Evolutionary conservation across 306 rosid genomes (phyloP).

Genomic region (Trifolium pratense): DNA sequence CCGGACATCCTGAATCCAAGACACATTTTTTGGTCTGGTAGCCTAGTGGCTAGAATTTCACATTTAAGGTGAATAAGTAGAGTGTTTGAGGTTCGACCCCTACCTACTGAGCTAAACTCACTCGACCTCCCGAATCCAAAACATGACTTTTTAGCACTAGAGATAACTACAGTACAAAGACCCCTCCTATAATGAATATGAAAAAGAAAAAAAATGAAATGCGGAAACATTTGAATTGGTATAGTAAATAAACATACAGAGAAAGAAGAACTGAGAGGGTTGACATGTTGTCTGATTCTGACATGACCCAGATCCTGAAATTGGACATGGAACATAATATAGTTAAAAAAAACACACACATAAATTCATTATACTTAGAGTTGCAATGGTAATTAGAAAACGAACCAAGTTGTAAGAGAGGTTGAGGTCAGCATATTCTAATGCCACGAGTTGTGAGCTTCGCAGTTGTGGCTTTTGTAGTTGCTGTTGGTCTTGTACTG

Average conservation of each 20-base stretch:
- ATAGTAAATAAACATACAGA: conserved; percentile 56
- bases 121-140: too few species aligned
- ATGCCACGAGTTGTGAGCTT: conserved; percentile 76
- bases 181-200: not conserved
- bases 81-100: too few species aligned
- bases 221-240: conserved; percentile 16
- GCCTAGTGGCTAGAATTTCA: too few species aligned
- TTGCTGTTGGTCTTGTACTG: conserved; percentile 17
- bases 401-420: conserved; percentile 58
- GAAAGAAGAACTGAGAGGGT: conserved; percentile 79
- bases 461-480: conserved; percentile 24
- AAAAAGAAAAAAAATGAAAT: not conserved
- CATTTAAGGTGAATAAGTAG: too few species aligned
- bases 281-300: conserved; percentile 94
- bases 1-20: too few species aligned
- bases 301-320: conserved; percentile 81
- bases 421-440: conserved; percentile 84
- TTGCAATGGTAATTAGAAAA: too few species aligned
- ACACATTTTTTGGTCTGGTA: too few species aligned
- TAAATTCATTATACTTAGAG: not conserved
- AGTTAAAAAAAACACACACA: not conserved
- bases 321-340: not conserved
- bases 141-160: too few species aligned
- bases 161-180: too few species aligned
- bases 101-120: too few species aligned